Evolutionary conservation across 2,329 filamentous ascomycete species (phyloP).

Genomic region (Diaporthe caulivora): DNA sequence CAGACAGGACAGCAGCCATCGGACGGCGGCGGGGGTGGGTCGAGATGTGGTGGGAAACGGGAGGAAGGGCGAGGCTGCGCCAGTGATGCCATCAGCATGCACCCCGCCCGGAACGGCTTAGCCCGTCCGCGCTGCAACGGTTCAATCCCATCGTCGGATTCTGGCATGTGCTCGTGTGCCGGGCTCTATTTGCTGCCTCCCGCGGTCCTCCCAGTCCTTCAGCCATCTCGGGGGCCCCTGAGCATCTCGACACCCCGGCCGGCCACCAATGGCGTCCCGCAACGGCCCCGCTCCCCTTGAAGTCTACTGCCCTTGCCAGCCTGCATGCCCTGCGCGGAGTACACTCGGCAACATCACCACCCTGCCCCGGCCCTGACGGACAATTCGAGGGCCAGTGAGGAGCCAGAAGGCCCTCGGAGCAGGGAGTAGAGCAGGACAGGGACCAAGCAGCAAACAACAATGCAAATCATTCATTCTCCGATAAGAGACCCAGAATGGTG

Average conservation of each 20-base stretch:
- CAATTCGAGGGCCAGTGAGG: conserved; percentile 11
- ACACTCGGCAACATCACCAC: conserved; percentile 22
- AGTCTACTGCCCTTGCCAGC: conserved; percentile 17
- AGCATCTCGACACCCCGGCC: neutral
- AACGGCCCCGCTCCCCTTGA: conserved; percentile 22
- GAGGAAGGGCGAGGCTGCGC: conserved; percentile 2
- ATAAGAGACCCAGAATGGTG: conserved; percentile 13
- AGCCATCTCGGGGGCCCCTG: conserved; percentile 24
- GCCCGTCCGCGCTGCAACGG: conserved; percentile 17
- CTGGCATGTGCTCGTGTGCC: conserved; percentile 38
- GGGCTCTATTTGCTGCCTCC: conserved; percentile 28
- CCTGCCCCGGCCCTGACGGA: neutral
- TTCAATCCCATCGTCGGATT: conserved; percentile 38
- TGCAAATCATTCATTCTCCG: conserved; percentile 22
- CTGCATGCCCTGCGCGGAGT: conserved; percentile 27
- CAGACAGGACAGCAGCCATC: conserved; percentile 10
- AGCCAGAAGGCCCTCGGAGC: neutral
- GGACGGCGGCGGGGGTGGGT: conserved; percentile 7
- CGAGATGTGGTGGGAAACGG: too few relatives aligned
- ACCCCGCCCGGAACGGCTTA: conserved; percentile 32
- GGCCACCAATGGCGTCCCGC: conserved; percentile 30
- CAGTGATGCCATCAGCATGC: conserved; percentile 22
- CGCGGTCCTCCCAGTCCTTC: conserved; percentile 35
- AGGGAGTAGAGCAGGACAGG: conserved; percentile 2
- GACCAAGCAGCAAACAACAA: conserved; percentile 18